Conservation (phyloP, 371 early-diverging fungal genomes). For the Dinochytrium kinnereticum region DNA sequence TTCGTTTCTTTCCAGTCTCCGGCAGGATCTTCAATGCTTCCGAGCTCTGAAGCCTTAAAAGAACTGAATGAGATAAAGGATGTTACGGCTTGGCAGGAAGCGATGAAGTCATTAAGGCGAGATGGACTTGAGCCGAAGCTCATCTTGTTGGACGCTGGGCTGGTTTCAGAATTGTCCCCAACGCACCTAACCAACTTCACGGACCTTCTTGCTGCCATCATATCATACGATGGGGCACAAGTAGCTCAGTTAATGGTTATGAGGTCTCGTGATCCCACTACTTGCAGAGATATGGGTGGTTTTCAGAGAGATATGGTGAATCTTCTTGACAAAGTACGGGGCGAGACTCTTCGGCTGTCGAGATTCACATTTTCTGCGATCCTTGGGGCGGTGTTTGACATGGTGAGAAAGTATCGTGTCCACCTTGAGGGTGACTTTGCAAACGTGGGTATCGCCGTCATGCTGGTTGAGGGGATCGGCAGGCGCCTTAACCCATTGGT, state of each 20-base stretch:
- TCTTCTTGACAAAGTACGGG: constrained; percentile 69
- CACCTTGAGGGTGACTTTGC: constrained; percentile 92
- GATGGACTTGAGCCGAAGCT: constrained; percentile 78
- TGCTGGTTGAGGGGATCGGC: constrained; percentile 94
- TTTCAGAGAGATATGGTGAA: constrained; percentile 81
- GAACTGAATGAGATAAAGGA: background rate
- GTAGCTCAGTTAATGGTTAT: constrained; percentile 88
- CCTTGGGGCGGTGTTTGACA: constrained; percentile 76
- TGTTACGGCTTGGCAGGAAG: constrained; percentile 14
- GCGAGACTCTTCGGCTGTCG: constrained; percentile 76
- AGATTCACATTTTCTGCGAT: constrained; percentile 79
- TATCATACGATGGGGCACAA: constrained; percentile 80
- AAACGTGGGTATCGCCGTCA: constrained; percentile 86
- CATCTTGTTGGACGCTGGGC: constrained; percentile 89
- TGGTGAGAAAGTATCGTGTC: constrained; percentile 90
- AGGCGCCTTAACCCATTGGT: constrained; percentile 87
- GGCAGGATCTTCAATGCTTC: constrained; percentile 14
- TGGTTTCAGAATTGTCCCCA: constrained; percentile 77
- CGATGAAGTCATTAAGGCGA: constrained; percentile 34
- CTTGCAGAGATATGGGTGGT: constrained; percentile 72
- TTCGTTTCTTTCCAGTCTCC: constrained; percentile 81
- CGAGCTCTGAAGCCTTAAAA: background rate
- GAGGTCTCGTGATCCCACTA: constrained; percentile 76
- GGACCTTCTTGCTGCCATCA: constrained; percentile 87
- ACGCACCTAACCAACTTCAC: constrained; percentile 82